phyloP scores from a whole-genome alignment of 257 asterid species.

The Orobanche coerulescens region DNA sequence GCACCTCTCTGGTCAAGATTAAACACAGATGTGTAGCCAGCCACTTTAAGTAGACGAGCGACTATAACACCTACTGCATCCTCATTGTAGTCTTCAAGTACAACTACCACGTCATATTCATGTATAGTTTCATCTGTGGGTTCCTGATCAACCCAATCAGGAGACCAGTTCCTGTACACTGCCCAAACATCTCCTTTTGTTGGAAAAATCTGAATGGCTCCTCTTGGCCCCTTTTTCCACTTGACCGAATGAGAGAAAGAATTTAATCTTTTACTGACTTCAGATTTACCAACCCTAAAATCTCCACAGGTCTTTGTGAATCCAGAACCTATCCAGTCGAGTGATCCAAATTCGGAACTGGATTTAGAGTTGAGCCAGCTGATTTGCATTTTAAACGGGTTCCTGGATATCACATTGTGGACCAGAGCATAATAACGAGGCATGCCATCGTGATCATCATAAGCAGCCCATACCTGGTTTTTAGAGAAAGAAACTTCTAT shows the following conservation, averaged over 20 bases:
- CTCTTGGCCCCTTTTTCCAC: slow-evolving; percentile 47
- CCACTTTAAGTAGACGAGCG: slow-evolving; percentile 52
- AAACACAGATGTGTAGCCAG: slow-evolving; percentile 58
- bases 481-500: slow-evolving; percentile 36
- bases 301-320: slow-evolving; percentile 51
- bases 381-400: slow-evolving; percentile 42
- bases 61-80: slow-evolving; percentile 40
- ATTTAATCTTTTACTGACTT: slow-evolving; percentile 24
- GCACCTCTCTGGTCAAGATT: slow-evolving; percentile 27
- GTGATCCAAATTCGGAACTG: slow-evolving; percentile 33
- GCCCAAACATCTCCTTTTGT: slow-evolving; percentile 75
- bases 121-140: slow-evolving; percentile 41
- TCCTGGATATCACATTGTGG: slow-evolving; percentile 34
- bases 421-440: slow-evolving; percentile 59
- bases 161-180: slow-evolving; percentile 60
- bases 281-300: slow-evolving; percentile 47
- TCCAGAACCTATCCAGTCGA: slow-evolving; percentile 39
- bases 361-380: slow-evolving; percentile 55
- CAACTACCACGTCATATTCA: slow-evolving; percentile 56
- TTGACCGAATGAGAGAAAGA: slow-evolving; percentile 60
- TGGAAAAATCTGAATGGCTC: slow-evolving; percentile 48
- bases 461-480: slow-evolving; percentile 69
- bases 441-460: slow-evolving; percentile 74
- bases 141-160: slow-evolving; percentile 45
- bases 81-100: slow-evolving; percentile 44